phyloP scores from a whole-genome alignment of 805 yeast genomes.

The Myxozyma neglecta region DNA sequence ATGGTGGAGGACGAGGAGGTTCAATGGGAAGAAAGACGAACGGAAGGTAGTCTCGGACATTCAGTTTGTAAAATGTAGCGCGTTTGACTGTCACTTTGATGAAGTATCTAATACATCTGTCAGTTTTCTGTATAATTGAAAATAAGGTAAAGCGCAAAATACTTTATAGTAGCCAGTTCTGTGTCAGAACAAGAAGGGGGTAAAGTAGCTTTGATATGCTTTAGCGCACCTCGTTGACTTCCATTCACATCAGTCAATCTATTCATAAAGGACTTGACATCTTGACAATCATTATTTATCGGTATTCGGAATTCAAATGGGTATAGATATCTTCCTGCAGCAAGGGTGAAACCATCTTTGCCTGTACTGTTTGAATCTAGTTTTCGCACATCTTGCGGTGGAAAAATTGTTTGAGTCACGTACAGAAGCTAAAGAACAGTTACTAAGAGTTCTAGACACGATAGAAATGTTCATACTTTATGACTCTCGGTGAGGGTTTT shows the following conservation, averaged over 20 bases:
- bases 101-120: slow-evolving; percentile 47
- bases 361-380: slow-evolving; percentile 25
- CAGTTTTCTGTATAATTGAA: background rate
- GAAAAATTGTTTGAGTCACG: slow-evolving; percentile 39
- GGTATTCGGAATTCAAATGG: slow-evolving; percentile 42
- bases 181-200: slow-evolving; percentile 41
- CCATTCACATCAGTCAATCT: slow-evolving; percentile 20
- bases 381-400: slow-evolving; percentile 37
- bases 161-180: slow-evolving; percentile 10
- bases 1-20: slow-evolving; percentile 30
- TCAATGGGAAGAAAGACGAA: slow-evolving; percentile 54
- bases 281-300: slow-evolving; percentile 32
- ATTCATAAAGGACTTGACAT: slow-evolving; percentile 10
- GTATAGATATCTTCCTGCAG: slow-evolving; percentile 41
- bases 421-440: slow-evolving; percentile 34
- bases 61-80: slow-evolving; percentile 50
- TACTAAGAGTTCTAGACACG: background rate
- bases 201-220: slow-evolving; percentile 33
- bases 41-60: slow-evolving; percentile 50
- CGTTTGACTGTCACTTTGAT: slow-evolving; percentile 62
- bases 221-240: background rate
- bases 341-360: slow-evolving; percentile 38
- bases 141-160: slow-evolving; percentile 26
- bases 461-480: slow-evolving; percentile 12
- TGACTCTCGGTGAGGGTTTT: slow-evolving; percentile 33